Base-by-base conservation (phyloP, 331 rosid genomes). In the Stylosanthes scabra region DNA sequence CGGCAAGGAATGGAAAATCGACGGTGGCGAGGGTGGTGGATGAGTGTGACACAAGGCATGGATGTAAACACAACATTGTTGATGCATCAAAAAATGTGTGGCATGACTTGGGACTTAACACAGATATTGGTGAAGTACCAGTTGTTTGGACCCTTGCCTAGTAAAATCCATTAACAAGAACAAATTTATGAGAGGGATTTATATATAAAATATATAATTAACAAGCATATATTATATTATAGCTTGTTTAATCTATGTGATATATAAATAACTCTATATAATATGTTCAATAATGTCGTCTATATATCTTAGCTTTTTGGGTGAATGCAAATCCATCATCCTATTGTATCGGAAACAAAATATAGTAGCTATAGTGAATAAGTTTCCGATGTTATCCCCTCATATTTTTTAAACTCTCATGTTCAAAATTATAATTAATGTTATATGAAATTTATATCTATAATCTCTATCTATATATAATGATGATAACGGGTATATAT, bases 11-110 rank as follows among this genome's bases (percentile, higher is more conserved):
- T 13, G 93, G 91, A 56, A 60, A 40, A 58, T 80, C 68, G 1
- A 46, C 59, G 63, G 11, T 14, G 64, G 90, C 86, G 0, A 83
- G 41, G 71, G 90, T 88, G 72, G 93, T 86, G 58, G 87, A 84
- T 7, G 83, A 88, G 66, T 88, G 91, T 64, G 91, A 88, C 64
- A 77, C 89, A 0, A 54, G 41, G 25, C 42, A 11, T 11, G 89
- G 89, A 8, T 86, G 80, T 49, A 6, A 7, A 16, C 61, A 5
- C 6, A 46, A 80, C 54, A 56, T 68, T 45, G 80, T 68, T 9
- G 76, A 80, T 45, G 76, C 65, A 0, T 74, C 76, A 1, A 2
- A 49, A 5, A 25, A 56, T 20, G 80, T 80, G 20, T 80, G 83
- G 83, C 47, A 80, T 3, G 76, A 58, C 0, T 44, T 74, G 67